Conservation (phyloP, 2,329 filamentous ascomycete genomes). For the Stenocarpella maydis region DNA sequence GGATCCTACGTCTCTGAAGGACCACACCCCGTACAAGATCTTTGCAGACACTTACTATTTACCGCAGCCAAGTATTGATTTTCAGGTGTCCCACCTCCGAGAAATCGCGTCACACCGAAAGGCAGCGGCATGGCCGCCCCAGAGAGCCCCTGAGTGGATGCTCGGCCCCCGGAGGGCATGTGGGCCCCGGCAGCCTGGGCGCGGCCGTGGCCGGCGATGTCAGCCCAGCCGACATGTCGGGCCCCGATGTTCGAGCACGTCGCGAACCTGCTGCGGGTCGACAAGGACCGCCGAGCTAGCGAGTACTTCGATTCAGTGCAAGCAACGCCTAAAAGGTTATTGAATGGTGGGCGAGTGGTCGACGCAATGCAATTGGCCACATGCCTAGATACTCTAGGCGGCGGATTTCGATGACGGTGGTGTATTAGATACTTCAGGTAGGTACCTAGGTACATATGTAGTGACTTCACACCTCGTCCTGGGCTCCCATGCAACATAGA, state of each 20-base stretch:
- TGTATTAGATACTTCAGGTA: too few species aligned
- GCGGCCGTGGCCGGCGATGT: not conserved
- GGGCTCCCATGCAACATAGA: not conserved
- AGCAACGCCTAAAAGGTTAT: not conserved
- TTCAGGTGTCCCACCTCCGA: not conserved
- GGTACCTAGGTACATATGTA: too few species aligned
- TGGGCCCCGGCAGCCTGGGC: not conserved
- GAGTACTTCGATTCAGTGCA: not conserved
- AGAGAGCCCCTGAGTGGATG: conserved; percentile 1
- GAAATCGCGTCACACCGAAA: not conserved
- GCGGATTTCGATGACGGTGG: not conserved
- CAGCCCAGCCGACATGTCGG: not conserved
- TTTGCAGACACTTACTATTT: conserved; percentile 15
- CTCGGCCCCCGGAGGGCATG: not conserved
- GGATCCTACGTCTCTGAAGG: not conserved
- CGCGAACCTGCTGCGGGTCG: conserved; percentile 9
- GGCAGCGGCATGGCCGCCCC: conserved; percentile 2
- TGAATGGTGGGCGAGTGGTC: not conserved
- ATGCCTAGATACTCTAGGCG: too few species aligned
- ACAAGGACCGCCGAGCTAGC: not conserved
- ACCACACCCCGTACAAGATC: conserved; percentile 7
- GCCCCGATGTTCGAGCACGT: not conserved
- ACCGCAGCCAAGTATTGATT: not conserved
- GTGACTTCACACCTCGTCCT: too few species aligned
- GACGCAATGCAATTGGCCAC: not conserved